A percentile compares a stretch with the other conserved stretches of the same genome.
These are phyloP conservation scores for Exophiala viscosa DNA, from an alignment of 2,329 filamentous ascomycete genomes.

Conservation along the genomic window DNA sequence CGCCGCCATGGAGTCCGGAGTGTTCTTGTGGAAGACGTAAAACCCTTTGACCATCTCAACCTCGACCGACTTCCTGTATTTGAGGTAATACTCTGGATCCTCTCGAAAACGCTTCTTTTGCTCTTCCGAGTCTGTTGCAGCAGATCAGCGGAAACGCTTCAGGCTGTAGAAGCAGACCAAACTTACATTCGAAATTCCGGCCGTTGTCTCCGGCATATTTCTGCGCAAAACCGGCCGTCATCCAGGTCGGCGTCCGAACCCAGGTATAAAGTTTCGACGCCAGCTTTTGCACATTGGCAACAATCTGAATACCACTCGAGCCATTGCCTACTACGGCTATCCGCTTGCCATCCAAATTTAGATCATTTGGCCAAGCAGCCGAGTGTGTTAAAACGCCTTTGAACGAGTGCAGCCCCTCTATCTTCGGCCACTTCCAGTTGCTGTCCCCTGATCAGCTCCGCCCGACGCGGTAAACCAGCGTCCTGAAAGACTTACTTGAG, in stretches of 20 bases:
- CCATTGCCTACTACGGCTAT: constrained; percentile 30
- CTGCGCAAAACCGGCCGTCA: constrained; percentile 4
- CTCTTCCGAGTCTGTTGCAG: constrained; percentile 15
- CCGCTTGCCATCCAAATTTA: constrained; percentile 29
- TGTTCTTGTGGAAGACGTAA: not conserved
- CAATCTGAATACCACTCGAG: constrained; percentile 29
- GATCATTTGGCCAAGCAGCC: constrained; percentile 31
- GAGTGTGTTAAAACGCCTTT: constrained; percentile 34
- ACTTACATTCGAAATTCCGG: constrained; percentile 2
- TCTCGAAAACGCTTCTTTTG: constrained; percentile 17
- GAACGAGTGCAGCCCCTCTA: constrained; percentile 35
- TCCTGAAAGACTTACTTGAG: constrained; percentile 8
- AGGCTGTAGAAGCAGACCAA: not conserved
- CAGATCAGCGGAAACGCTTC: constrained; percentile 17
- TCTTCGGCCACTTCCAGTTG: constrained; percentile 36
- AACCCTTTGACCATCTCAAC: constrained; percentile 12
- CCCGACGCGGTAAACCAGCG: no score
- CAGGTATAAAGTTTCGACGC: constrained; percentile 30
- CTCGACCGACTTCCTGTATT: constrained; percentile 22
- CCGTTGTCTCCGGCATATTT: constrained; percentile 22
- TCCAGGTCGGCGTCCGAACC: constrained; percentile 12
- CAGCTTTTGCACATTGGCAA: constrained; percentile 34
- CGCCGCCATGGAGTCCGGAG: not conserved
- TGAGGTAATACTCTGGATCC: constrained; percentile 19
- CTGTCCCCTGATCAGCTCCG: not conserved